Evolutionary conservation across 2,329 filamentous ascomycete genomes (phyloP), one percentile per base, ranked within the genome.

Genomic region (Akanthomyces lecanii): DNA sequence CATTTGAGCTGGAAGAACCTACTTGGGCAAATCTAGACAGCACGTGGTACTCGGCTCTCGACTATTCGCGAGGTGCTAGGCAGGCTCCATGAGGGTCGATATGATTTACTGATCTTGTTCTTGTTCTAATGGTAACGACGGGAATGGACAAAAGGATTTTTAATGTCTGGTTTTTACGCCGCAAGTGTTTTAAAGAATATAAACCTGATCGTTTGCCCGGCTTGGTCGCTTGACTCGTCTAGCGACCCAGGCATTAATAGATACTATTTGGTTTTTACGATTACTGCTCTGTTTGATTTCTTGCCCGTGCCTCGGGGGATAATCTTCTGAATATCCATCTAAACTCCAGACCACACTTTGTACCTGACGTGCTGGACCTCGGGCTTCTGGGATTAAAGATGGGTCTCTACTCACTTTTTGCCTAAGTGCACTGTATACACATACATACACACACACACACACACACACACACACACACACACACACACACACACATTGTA

Each of bases 101-200:
- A 71, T 72, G 72, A 69, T 68, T 72, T 73, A 71, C 72, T 65
- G 58, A 61, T 61, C 58, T 70, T 55, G 45, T 67, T 69, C 65
- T 72, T 68, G 62, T 74, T 72, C 61, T 72, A 72, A 72, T 73
- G 73, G 71, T 69, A 68, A 71, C 69, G 69, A 66, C 69, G 67
- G 69, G 69, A 69, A 68, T 71, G 65, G 67, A 70, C 68, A 66
- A 66, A 56, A 59, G 67, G 65, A 67, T 69, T 67, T 65, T 64
- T 63, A 64, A 59, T 59, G 63, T 64, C 63, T 66, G 60, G 52
- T 51, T 50, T 54, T 62, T 48, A 57, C n/a, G 52, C 52, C 60
- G 30, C 36, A 30, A 48, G 52, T 62, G 52, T 62, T 57, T 44
- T 42, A 50, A 61, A 61, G 48, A 45, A 61, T 33, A 61, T 61